A percentile compares a stretch with the other conserved stretches of the same genome.
Conservation (phyloP, 345 rosid species). For the Eucalyptus paniculata region DNA sequence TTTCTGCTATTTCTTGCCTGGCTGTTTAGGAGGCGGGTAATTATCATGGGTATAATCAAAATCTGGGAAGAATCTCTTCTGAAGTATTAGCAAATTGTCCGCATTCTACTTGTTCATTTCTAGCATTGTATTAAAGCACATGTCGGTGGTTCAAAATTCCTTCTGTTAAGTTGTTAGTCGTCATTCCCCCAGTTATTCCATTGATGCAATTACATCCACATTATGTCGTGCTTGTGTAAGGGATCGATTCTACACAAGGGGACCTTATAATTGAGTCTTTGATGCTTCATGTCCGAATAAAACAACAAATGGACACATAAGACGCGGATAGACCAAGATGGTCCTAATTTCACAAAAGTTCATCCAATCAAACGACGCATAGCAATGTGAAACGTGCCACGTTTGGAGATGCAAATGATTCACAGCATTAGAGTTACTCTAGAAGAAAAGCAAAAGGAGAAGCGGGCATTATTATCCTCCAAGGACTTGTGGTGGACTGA, state of each 20-base stretch:
- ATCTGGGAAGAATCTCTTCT: too few species aligned
- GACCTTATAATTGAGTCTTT: too few species aligned
- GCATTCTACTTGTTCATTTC: not conserved
- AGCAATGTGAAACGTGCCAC: too few species aligned
- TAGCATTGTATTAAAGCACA: not conserved
- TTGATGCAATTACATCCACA: not conserved
- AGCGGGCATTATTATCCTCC: not conserved
- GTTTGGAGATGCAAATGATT: too few species aligned
- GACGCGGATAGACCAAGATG: too few species aligned
- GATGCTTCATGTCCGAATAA: too few species aligned
- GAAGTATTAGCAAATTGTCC: not conserved
- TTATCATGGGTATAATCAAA: too few species aligned
- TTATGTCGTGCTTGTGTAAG: not conserved
- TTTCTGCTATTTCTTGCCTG: not conserved
- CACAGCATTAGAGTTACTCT: accelerated
- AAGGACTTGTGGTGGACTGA: not conserved
- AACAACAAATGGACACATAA: too few species aligned
- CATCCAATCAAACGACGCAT: too few species aligned
- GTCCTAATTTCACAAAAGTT: too few species aligned
- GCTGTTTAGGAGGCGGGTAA: too few species aligned
- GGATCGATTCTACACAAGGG: not conserved
- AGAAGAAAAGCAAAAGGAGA: too few species aligned
- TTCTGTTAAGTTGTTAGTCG: not conserved
- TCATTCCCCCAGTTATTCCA: not conserved
- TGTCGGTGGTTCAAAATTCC: not conserved